Conservation (phyloP, 169 alveolate genomes). For the Neospora caninum region DNA sequence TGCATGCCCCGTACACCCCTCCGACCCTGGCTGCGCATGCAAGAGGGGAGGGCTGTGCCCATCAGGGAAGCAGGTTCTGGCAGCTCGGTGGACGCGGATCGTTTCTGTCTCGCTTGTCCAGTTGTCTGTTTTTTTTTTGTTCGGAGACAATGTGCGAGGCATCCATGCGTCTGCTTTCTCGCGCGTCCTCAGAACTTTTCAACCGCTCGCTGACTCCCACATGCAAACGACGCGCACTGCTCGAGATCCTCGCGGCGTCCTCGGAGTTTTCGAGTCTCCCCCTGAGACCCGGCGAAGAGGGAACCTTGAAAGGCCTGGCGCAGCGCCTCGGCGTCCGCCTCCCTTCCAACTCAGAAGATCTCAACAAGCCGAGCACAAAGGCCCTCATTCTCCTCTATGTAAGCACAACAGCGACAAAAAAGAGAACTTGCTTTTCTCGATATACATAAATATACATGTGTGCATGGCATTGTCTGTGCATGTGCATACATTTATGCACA, state of each 20-base stretch:
- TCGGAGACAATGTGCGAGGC: no score
- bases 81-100: no score
- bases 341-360: constrained; percentile 42
- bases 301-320: constrained; percentile 77
- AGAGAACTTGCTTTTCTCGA: background rate
- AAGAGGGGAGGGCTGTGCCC: no score
- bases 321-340: constrained; percentile 65
- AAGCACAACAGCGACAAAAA: background rate
- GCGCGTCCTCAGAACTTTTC: constrained; percentile 72
- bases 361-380: constrained; percentile 68
- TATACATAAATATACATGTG: background rate
- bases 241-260: constrained; percentile 87
- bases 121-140: no score
- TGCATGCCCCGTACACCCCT: no score
- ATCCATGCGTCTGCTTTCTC: background rate
- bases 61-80: no score
- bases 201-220: constrained; percentile 76
- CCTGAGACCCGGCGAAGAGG: constrained; percentile 89
- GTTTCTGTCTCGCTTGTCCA: no score
- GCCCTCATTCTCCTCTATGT: constrained; percentile 74
- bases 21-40: no score
- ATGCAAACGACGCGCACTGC: constrained; percentile 78
- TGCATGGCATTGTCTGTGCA: no score
- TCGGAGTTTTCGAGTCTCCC: constrained; percentile 86
- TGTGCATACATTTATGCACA: no score